Evolutionary conservation across 805 yeast genomes (phyloP), one percentile per base, ranked within the genome.

Genomic region (Sungouiella blattae): DNA sequence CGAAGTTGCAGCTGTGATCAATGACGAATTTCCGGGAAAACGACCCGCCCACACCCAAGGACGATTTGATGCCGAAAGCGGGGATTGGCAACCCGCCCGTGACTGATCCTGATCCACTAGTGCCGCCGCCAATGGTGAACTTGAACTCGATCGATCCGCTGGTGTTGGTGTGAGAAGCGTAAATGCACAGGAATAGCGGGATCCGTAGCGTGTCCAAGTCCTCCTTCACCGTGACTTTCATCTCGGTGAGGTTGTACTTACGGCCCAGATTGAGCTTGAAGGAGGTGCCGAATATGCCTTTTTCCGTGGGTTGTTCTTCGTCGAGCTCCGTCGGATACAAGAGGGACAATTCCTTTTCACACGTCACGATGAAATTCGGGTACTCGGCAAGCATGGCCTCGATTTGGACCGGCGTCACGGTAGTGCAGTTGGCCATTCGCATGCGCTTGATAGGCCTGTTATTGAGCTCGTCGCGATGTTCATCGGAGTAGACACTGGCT

Each of bases 311-410:
- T 6, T 21, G 12, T 9, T 27, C 28, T 3, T 24, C 26, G n/a
- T 22, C 30, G 11, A 39, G 11, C 9, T 24, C 35, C 7, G 31
- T 25, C 5, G 51, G 51, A 30, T 38, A 28, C 5, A 46, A 28
- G 6, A 37, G 29, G 16, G 47, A 35, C 11, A 17, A 16, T 28
- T 44, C 42, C 17, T 36, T 34, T 26, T 35, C 39, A 24, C 51
- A 47, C 17, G 29, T 12, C 11, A 44, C 35, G 20, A 33, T 30
- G n/a, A 47, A 40, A 12, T 40, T 18, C 5, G 51, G 51, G 17
- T 44, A 45, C 23, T 33, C 21, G 5, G 26, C 13, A 5, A 36
- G 14, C 3, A 44, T 15, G 5, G 31, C 30, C 4, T 15, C 11
- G 20, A 44, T 27, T 12, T 44, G 40, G 4, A 16, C 24, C 7